Evolutionary conservation across 225 moss, liverwort and hornwort genomes (phyloP).

Genomic region (Polytrichum formosum): DNA sequence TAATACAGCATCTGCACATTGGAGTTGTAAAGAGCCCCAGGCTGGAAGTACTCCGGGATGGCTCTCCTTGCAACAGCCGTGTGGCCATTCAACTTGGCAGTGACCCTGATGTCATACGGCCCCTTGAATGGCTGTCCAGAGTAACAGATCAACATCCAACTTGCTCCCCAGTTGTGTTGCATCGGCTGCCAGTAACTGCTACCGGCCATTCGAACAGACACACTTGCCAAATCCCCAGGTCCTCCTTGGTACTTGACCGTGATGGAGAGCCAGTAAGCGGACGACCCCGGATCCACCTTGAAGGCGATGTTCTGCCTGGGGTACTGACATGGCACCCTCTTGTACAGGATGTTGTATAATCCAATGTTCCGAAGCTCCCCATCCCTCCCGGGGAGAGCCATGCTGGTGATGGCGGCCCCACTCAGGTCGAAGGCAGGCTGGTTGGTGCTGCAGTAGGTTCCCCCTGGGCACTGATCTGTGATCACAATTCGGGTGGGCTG

Average conservation of each 20-base stretch:
- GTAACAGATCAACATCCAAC: constrained; percentile 31
- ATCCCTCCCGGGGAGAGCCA: constrained; percentile 24
- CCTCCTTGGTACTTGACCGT: constrained; percentile 28
- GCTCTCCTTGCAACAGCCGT: not conserved
- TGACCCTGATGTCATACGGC: constrained; percentile 21
- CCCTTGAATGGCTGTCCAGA: constrained; percentile 28
- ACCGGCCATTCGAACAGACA: constrained; percentile 15
- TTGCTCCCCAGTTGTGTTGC: constrained; percentile 35
- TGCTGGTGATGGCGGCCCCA: constrained; percentile 33
- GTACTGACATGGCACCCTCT: constrained; percentile 39
- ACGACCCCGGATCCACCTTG: constrained; percentile 32
- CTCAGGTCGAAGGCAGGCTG: constrained; percentile 34
- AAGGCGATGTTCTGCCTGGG: constrained; percentile 32
- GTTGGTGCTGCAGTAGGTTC: constrained; percentile 32
- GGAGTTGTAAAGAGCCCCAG: constrained; percentile 10
- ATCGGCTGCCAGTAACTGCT: not conserved
- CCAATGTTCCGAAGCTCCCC: constrained; percentile 26
- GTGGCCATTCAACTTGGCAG: constrained; percentile 20
- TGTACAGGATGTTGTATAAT: constrained; percentile 30
- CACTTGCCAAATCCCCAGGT: constrained; percentile 31
- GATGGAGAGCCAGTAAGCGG: constrained; percentile 31
- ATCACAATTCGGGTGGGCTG: constrained; percentile 23
- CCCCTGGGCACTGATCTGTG: constrained; percentile 37
- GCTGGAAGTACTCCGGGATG: constrained; percentile 24
- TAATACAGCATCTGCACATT: constrained; percentile 25